Percentiles rank a stretch among this genome's conserved stretches.
Evolutionary conservation across 768 basidiomycete species (phyloP).

Genomic region (Psilocybe sp.): DNA sequence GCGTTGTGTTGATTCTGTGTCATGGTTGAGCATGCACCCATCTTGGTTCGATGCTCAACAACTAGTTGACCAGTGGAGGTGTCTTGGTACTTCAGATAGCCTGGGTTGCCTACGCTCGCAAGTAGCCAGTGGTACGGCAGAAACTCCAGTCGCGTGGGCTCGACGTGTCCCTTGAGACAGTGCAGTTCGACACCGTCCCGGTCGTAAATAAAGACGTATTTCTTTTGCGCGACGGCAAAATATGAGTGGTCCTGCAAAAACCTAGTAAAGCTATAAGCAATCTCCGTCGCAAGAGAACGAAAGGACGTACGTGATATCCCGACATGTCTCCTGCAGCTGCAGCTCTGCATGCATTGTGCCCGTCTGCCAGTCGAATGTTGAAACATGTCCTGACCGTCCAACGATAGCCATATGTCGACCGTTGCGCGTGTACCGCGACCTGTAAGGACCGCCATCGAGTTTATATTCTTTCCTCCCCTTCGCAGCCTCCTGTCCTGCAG

Average conservation of each 20-base stretch:
- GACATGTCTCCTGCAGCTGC: conserved; percentile 84
- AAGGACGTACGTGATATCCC: conserved; percentile 72
- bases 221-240: conserved; percentile 94
- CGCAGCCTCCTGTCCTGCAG: conserved; percentile 72
- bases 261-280: conserved; percentile 31
- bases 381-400: conserved; percentile 80
- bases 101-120: conserved; percentile 80
- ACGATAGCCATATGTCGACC: conserved; percentile 91
- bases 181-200: conserved; percentile 92
- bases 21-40: conserved; percentile 83
- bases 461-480: conserved; percentile 74
- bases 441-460: conserved; percentile 84
- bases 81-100: conserved; percentile 95
- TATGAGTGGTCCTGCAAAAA: conserved; percentile 92
- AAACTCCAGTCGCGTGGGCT: conserved; percentile 88
- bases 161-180: conserved; percentile 77
- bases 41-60: conserved; percentile 84
- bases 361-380: conserved; percentile 92
- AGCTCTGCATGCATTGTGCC: conserved; percentile 85
- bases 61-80: conserved; percentile 89
- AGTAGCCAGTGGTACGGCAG: conserved; percentile 96
- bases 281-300: background rate
- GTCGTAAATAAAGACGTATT: conserved; percentile 96
- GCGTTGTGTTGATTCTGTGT: conserved; percentile 91
- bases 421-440: conserved; percentile 83